Evolutionary conservation across 768 basidiomycete genomes (phyloP), one percentile per base, ranked within the genome.

Genomic region (Paxillus ammoniavirescens): DNA sequence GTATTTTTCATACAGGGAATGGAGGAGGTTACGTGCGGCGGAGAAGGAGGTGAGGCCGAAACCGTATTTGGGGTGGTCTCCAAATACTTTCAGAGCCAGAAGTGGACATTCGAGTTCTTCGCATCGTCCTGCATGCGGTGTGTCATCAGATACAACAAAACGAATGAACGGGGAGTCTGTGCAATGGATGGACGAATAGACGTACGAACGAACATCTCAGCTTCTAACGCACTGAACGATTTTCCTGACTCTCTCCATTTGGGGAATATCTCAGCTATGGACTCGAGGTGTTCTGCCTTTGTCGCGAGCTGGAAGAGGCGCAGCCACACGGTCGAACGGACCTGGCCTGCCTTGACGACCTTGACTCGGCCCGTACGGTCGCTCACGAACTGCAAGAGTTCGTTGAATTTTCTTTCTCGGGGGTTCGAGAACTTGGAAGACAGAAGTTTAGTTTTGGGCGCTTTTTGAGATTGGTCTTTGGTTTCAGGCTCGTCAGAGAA

Each of bases 41-140:
- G 71, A 57, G 9, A 80, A 69, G 3, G 80, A 77, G 8, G 60
- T 52, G 13, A 88, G 73, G 18, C 72, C 65, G 15, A 88, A 58
- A 47, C 80, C 77, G 65, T 87, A 86, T 62, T 82, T 83, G 13
- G 82, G 72, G 52, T 78, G 84, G 62, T 88, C 71, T 18, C 81
- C 79, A 61, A 86, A 84, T 18, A 86, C 79, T 33, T 78, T 70
- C 12, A 89, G 70, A 3, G 85, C 84, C 37, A 87, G 75, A 23
- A 69, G 60, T 3, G 82, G 81, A 52, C 81, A 81, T 13, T 69
- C 62, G 1, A 87, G 75, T 60, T 85, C 77, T 54, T 78, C 73
- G 50, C 85, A 88, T 8, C 87, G 86, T 21, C 80, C 86, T 89
- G 35, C 36, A 2, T 5, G 38, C 17, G 33, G 40, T 15, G n/a